Evolutionary conservation across 2,329 filamentous ascomycete species (phyloP).

Genomic region (Talaromyces pinophilus): DNA sequence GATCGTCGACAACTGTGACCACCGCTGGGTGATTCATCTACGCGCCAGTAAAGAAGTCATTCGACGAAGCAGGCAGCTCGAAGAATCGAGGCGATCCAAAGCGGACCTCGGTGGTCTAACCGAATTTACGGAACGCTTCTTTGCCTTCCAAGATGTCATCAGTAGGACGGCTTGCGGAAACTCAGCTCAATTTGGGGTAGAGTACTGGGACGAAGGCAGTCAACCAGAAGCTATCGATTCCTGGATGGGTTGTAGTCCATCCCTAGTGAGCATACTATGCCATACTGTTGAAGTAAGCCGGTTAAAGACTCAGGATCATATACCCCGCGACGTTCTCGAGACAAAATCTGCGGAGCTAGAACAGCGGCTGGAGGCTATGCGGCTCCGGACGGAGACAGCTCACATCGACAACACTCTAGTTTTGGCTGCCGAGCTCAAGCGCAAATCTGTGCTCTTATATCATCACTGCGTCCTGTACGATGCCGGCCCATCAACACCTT

Average conservation of each 20-base stretch:
- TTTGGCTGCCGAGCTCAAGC: constrained; percentile 47
- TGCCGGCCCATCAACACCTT: constrained; percentile 43
- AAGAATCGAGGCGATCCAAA: not conserved
- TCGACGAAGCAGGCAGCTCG: constrained; percentile 37
- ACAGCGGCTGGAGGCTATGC: constrained; percentile 32
- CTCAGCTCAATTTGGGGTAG: constrained; percentile 49
- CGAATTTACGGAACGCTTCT: constrained; percentile 50
- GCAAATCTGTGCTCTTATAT: constrained; percentile 49
- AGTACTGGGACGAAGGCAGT: constrained; percentile 49
- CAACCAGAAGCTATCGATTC: constrained; percentile 33
- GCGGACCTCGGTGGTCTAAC: constrained; percentile 32
- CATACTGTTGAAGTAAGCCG: constrained; percentile 51
- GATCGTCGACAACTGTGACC: constrained; percentile 48
- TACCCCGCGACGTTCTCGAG: constrained; percentile 32
- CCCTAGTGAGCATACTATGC: constrained; percentile 50
- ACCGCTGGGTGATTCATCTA: constrained; percentile 52
- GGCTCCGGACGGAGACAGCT: not conserved
- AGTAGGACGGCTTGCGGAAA: constrained; percentile 54
- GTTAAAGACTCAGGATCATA: constrained; percentile 30
- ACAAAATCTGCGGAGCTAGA: constrained; percentile 40
- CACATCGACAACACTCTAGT: constrained; percentile 35
- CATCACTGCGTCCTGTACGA: constrained; percentile 50
- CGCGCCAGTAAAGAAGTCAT: constrained; percentile 53
- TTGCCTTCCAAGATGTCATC: constrained; percentile 56
- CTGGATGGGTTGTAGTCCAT: constrained; percentile 55